These are phyloP conservation scores for Neolentinus lepideus DNA, from an alignment of 1,284 basidiomycete species.

Conservation along the genomic window DNA sequence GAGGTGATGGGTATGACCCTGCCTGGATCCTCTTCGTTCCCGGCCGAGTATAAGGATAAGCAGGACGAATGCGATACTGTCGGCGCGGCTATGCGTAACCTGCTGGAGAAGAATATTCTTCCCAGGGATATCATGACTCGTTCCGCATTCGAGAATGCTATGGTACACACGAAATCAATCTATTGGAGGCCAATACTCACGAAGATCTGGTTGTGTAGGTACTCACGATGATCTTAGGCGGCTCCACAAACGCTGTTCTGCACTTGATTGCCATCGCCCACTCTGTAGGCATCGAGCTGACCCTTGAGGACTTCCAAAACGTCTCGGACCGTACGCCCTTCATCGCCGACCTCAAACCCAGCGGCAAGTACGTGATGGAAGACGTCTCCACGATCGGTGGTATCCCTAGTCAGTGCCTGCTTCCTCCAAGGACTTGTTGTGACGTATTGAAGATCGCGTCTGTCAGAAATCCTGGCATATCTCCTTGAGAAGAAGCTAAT, in stretches of 20 bases:
- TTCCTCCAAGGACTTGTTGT: conserved; percentile 5
- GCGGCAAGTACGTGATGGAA: conserved; percentile 88
- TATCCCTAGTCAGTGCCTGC: conserved; percentile 62
- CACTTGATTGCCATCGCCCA: conserved; percentile 90
- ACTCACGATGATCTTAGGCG: conserved; percentile 90
- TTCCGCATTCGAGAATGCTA: conserved; percentile 93
- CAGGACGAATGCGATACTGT: conserved; percentile 76
- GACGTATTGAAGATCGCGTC: background rate
- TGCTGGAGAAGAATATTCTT: conserved; percentile 88
- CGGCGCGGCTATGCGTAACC: conserved; percentile 76
- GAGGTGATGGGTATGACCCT: conserved; percentile 95
- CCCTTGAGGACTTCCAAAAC: conserved; percentile 81
- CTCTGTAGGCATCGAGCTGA: conserved; percentile 77
- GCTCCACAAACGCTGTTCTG: conserved; percentile 89
- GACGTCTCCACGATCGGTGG: conserved; percentile 87
- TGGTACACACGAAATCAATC: conserved; percentile 63
- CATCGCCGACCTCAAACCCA: conserved; percentile 87
- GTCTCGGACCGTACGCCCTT: conserved; percentile 85
- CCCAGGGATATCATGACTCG: conserved; percentile 96
- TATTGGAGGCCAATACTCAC: no score
- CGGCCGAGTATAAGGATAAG: conserved; percentile 88
- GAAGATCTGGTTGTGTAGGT: conserved; percentile 40
- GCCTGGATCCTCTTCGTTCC: conserved; percentile 93
- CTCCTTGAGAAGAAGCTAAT: conserved; percentile 77
- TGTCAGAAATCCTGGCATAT: conserved; percentile 73